These are phyloP conservation scores for Elaeis guineensis DNA, from an alignment of 176 grass and related monocot species.

Conservation along the genomic window DNA sequence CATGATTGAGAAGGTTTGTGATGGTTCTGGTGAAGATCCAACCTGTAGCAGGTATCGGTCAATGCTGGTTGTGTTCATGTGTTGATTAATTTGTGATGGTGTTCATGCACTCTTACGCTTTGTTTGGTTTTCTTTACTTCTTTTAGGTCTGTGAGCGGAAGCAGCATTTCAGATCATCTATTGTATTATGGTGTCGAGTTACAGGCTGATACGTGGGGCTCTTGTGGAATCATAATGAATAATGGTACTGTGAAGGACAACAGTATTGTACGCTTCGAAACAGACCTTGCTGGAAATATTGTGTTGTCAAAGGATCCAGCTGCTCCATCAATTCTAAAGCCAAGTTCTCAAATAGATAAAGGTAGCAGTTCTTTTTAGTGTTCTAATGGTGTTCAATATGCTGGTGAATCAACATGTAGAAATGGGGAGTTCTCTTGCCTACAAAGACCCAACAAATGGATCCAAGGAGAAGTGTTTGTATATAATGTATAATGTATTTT, in stretches of 20 bases:
- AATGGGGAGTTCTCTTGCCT: no score
- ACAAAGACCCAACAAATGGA: no score
- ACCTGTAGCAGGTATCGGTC: constrained; percentile 50
- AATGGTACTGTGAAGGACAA: neutral
- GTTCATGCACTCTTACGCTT: no score
- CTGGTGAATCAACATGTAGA: no score
- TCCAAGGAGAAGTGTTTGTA: no score
- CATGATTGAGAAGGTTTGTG: constrained; percentile 50
- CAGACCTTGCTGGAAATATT: neutral
- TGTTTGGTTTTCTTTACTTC: no score
- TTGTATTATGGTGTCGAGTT: constrained; percentile 40
- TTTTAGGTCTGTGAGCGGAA: constrained; percentile 54
- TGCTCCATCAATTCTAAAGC: neutral
- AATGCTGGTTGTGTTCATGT: no score
- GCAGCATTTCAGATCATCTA: constrained; percentile 54
- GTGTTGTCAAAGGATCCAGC: neutral
- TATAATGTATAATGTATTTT: no score
- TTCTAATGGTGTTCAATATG: no score
- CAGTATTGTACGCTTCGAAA: neutral
- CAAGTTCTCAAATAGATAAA: neutral
- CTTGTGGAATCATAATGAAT: neutral
- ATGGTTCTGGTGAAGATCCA: constrained; percentile 74
- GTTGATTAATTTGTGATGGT: no score
- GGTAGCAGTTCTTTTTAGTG: neutral
- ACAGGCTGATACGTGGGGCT: neutral